These are phyloP conservation scores for Cladosporium cucumerinum DNA, from an alignment of 2,329 filamentous ascomycete genomes.

Conservation along the genomic window DNA sequence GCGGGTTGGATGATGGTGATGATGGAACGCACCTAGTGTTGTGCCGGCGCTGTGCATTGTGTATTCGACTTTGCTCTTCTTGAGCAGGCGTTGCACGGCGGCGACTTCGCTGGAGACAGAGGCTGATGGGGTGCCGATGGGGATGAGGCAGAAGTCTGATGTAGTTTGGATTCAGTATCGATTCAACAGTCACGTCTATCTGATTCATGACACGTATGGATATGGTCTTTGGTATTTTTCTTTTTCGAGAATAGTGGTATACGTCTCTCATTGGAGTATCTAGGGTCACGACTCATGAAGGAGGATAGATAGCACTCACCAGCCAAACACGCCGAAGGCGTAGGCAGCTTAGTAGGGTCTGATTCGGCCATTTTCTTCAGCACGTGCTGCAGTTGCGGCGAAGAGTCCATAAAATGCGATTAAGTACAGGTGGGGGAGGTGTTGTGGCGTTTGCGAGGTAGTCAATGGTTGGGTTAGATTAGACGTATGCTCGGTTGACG, in stretches of 20 bases:
- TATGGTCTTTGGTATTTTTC: no score
- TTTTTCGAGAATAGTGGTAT: background rate
- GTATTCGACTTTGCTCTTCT: constrained; percentile 75
- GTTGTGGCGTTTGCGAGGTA: background rate
- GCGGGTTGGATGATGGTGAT: background rate
- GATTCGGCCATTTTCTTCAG: constrained; percentile 29
- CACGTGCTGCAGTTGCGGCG: constrained; percentile 30
- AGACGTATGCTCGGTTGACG: background rate
- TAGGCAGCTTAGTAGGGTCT: constrained; percentile 42
- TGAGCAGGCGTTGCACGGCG: constrained; percentile 79
- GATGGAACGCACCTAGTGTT: constrained; percentile 70
- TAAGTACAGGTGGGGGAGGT: background rate
- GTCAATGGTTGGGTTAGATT: background rate
- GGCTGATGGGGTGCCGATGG: constrained; percentile 58
- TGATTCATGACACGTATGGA: no score
- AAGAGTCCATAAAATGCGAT: constrained; percentile 28
- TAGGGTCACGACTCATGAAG: background rate
- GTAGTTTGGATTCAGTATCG: background rate
- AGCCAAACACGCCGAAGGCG: constrained; percentile 73
- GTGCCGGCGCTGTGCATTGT: constrained; percentile 93
- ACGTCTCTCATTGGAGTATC: background rate
- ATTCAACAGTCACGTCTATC: background rate
- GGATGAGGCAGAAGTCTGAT: constrained; percentile 82
- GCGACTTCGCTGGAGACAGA: constrained; percentile 68
- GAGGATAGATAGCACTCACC: constrained; percentile 22